phyloP scores from a whole-genome alignment of 2,329 filamentous ascomycete species.

The Penicillium sclerotigenum region DNA sequence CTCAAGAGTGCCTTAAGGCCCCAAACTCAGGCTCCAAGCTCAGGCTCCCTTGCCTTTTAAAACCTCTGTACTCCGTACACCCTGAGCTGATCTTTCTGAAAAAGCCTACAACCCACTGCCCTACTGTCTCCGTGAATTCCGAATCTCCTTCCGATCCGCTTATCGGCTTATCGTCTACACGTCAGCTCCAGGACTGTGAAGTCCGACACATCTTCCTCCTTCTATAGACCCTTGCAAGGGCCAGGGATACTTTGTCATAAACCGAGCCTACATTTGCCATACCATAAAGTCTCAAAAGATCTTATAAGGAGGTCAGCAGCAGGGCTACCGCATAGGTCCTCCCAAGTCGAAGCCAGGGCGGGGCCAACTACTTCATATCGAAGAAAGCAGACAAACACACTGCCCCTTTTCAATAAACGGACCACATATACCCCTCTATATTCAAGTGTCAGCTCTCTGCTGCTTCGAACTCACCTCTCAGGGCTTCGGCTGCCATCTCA shows the following conservation, averaged over 20 bases:
- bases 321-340: background rate
- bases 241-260: background rate
- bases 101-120: background rate
- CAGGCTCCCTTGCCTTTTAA: background rate
- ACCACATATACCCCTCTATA: conserved; percentile 1
- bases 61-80: background rate
- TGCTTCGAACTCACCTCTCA: conserved; percentile 22
- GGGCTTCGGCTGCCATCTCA: conserved; percentile 10
- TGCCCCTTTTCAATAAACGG: conserved; percentile 4
- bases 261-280: background rate
- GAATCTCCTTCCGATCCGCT: conserved; percentile 3
- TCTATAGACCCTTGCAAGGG: background rate
- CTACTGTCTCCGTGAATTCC: background rate
- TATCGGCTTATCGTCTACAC: conserved; percentile 12
- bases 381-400: conserved; percentile 5
- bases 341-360: conserved; percentile 7
- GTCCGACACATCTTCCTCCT: background rate
- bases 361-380: conserved; percentile 3
- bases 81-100: background rate
- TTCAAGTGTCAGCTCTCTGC: conserved; percentile 1
- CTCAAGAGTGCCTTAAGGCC: background rate
- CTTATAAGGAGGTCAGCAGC: background rate
- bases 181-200: conserved; percentile 5
- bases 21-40: too few relatives aligned
- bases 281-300: background rate